Conservation (phyloP, 2,329 filamentous ascomycete species). For the Aspergillus terreus region DNA sequence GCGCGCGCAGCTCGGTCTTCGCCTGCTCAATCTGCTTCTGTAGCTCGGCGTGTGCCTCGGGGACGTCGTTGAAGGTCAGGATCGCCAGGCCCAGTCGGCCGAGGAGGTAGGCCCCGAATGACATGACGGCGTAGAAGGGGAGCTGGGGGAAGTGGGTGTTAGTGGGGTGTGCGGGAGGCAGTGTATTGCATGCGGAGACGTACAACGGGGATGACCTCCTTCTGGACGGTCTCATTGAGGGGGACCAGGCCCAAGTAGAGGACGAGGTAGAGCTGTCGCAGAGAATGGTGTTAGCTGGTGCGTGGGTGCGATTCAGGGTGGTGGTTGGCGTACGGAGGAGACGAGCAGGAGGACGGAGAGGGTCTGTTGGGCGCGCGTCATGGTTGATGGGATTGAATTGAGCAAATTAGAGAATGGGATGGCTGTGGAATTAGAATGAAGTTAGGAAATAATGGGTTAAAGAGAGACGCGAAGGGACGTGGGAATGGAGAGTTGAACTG, state of each 20-base stretch:
- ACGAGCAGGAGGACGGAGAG: conserved; percentile 83
- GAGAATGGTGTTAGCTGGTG: conserved; percentile 11
- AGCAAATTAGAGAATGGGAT: background rate
- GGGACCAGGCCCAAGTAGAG: conserved; percentile 81
- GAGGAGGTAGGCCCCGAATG: conserved; percentile 87
- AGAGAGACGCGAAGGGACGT: background rate
- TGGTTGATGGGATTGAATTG: conserved; percentile 34
- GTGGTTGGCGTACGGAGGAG: conserved; percentile 65
- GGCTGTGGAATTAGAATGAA: background rate
- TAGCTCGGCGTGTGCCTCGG: conserved; percentile 82
- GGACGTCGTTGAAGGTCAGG: conserved; percentile 94
- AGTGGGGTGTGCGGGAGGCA: conserved; percentile 1
- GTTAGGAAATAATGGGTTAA: background rate
- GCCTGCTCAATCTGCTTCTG: conserved; percentile 69
- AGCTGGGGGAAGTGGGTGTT: conserved; percentile 53
- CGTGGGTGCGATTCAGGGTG: conserved; percentile 4
- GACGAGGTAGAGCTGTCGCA: conserved; percentile 74
- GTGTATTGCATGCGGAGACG: conserved; percentile 33
- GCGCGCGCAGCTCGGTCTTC: conserved; percentile 39
- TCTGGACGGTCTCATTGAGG: conserved; percentile 71
- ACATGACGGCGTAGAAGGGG: conserved; percentile 87
- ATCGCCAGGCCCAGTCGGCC: conserved; percentile 90
- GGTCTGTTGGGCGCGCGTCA: conserved; percentile 93
- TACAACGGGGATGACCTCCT: conserved; percentile 86
- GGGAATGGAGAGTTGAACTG: background rate